A percentile compares a stretch with the other conserved stretches of the same genome.
Conservation (phyloP, 768 basidiomycete genomes). For the Pilatotrama ljubarskyi region DNA sequence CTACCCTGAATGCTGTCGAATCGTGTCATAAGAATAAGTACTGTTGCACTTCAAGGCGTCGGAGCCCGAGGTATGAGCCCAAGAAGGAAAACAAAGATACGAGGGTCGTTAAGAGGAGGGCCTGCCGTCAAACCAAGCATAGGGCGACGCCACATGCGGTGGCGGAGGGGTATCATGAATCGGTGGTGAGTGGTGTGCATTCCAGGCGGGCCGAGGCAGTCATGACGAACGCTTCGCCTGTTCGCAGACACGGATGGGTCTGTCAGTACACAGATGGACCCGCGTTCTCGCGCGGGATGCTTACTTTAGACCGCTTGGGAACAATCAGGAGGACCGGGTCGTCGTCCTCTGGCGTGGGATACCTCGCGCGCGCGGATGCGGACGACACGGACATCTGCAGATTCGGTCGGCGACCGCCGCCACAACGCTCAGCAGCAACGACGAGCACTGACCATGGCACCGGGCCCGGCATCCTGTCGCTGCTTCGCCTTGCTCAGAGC, state of each 20-base stretch:
- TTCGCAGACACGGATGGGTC: not conserved
- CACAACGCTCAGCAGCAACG: not conserved
- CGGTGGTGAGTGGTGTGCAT: slow-evolving; percentile 10
- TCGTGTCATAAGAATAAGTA: slow-evolving; percentile 12
- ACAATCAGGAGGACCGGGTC: slow-evolving; percentile 26
- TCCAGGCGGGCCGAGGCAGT: not conserved
- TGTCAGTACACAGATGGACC: slow-evolving; percentile 3
- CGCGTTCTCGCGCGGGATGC: not conserved
- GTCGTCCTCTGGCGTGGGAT: slow-evolving; percentile 27
- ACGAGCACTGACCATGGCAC: slow-evolving; percentile 16
- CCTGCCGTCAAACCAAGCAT: not conserved
- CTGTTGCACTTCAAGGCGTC: not conserved
- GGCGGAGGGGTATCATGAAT: slow-evolving; percentile 7
- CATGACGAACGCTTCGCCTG: slow-evolving; percentile 17
- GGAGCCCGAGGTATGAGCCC: not conserved
- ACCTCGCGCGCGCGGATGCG: slow-evolving; percentile 1
- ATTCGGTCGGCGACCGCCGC: slow-evolving; percentile 5
- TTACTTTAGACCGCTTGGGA: slow-evolving; percentile 25
- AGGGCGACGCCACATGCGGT: not conserved
- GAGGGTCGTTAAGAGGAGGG: not conserved
- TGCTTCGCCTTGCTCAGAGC: slow-evolving; percentile 29
- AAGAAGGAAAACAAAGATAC: not conserved
- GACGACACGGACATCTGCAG: slow-evolving; percentile 1
- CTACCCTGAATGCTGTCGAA: slow-evolving; percentile 10
- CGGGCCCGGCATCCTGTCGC: slow-evolving; percentile 20